These are phyloP conservation scores for Dryas integrifolia DNA, from an alignment of 331 rosid genomes.

Conservation along the genomic window DNA sequence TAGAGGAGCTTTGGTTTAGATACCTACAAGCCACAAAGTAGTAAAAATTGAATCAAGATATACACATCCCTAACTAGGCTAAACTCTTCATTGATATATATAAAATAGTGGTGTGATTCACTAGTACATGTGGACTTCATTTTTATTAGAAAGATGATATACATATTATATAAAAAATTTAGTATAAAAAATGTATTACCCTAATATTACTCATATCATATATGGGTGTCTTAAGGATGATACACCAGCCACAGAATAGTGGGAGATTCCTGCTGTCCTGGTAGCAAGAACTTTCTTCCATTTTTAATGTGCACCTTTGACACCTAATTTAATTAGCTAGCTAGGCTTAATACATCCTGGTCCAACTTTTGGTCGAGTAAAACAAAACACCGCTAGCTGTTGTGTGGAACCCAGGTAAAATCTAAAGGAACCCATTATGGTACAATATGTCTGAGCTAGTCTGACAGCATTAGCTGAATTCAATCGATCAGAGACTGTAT, in stretches of 20 bases:
- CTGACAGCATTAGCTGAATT: not conserved
- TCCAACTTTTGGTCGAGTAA: not conserved
- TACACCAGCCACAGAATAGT: not conserved
- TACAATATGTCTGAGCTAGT: not conserved
- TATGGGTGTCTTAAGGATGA: not conserved
- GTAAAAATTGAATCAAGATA: no score
- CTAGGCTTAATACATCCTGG: not conserved
- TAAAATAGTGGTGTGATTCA: no score
- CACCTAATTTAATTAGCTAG: not conserved
- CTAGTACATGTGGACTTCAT: no score
- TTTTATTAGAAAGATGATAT: no score
- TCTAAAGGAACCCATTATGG: not conserved
- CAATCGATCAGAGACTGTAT: not conserved
- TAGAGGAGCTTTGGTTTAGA: no score
- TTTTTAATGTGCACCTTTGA: not conserved
- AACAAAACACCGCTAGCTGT: slow-evolving; percentile 18
- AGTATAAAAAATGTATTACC: no score
- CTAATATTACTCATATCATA: not conserved
- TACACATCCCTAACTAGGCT: no score
- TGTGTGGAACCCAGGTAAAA: slow-evolving; percentile 16
- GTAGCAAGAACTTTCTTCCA: not conserved
- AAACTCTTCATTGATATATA: no score
- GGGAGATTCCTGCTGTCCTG: slow-evolving; percentile 4
- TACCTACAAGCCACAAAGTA: no score
- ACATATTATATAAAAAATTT: no score